Evolutionary conservation across 768 basidiomycete species (phyloP).

Genomic region (Pholiota molesta): DNA sequence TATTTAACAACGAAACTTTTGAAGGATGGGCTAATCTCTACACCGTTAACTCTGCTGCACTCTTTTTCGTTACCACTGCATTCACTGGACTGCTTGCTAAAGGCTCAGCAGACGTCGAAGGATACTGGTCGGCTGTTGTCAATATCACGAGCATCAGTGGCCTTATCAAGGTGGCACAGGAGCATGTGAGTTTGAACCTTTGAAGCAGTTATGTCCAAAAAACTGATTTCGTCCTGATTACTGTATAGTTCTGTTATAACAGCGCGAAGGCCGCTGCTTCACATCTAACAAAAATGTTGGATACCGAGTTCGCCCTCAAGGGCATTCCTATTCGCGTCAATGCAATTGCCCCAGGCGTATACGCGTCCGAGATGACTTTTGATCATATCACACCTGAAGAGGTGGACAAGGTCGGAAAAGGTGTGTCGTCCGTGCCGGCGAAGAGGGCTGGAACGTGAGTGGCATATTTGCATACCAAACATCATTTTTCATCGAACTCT

Average conservation of each 20-base stretch:
- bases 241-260: constrained; percentile 74
- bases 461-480: background rate
- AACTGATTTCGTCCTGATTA: background rate
- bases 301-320: constrained; percentile 76
- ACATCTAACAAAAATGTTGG: constrained; percentile 75
- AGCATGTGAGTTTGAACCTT: constrained; percentile 58
- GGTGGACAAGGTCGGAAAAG: constrained; percentile 60
- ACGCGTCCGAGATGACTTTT: constrained; percentile 76
- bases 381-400: constrained; percentile 47
- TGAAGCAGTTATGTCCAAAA: background rate
- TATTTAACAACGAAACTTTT: constrained; percentile 70
- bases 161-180: constrained; percentile 67
- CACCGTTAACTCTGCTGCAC: constrained; percentile 71
- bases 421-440: constrained; percentile 63
- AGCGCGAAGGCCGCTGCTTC: constrained; percentile 78
- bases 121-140: constrained; percentile 67
- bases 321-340: constrained; percentile 71
- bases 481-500: background rate
- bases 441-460: constrained; percentile 69
- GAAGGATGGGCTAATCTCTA: constrained; percentile 67
- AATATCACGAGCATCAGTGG: constrained; percentile 84
- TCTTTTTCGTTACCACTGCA: constrained; percentile 76
- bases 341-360: constrained; percentile 76
- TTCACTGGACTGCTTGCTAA: constrained; percentile 77
- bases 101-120: constrained; percentile 61